These are phyloP conservation scores for Ocimum tenuiflorum DNA, from an alignment of 257 asterid species.

Conservation along the genomic window DNA sequence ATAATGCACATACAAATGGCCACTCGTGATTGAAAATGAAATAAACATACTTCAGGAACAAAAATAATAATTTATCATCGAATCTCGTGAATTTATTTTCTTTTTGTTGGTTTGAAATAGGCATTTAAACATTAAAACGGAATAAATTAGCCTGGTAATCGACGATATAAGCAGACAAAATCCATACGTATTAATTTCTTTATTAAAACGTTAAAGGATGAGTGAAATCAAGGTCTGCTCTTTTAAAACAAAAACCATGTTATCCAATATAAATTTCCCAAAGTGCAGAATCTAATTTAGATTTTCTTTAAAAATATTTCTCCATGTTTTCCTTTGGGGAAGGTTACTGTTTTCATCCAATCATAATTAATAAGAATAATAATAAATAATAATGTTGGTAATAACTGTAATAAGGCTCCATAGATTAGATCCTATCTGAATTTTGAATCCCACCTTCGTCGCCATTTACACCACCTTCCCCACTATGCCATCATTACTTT, in stretches of 20 bases:
- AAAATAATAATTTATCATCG: no score
- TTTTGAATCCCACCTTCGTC: slow-evolving; percentile 19
- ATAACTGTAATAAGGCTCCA: slow-evolving; percentile 21
- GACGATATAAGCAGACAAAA: no score
- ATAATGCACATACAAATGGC: background rate
- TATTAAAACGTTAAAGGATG: background rate
- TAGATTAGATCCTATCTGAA: slow-evolving; percentile 21
- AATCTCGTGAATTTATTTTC: background rate
- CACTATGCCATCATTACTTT: slow-evolving; percentile 24
- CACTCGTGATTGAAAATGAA: background rate
- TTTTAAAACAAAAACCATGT: no score
- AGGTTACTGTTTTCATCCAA: background rate
- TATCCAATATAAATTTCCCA: no score
- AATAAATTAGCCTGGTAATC: no score
- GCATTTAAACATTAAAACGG: no score
- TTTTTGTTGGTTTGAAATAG: background rate
- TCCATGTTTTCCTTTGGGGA: background rate
- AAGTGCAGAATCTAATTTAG: background rate
- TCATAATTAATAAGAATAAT: no score
- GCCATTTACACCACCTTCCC: slow-evolving; percentile 24
- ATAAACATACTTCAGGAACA: background rate
- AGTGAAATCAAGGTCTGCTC: background rate
- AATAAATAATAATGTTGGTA: no score
- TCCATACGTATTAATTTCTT: background rate
- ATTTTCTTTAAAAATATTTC: background rate